Evolutionary conservation across 495 filamentous ascomycete genomes (phyloP), one percentile per base, ranked within the genome.

Genomic region (Penicillium parvum): DNA sequence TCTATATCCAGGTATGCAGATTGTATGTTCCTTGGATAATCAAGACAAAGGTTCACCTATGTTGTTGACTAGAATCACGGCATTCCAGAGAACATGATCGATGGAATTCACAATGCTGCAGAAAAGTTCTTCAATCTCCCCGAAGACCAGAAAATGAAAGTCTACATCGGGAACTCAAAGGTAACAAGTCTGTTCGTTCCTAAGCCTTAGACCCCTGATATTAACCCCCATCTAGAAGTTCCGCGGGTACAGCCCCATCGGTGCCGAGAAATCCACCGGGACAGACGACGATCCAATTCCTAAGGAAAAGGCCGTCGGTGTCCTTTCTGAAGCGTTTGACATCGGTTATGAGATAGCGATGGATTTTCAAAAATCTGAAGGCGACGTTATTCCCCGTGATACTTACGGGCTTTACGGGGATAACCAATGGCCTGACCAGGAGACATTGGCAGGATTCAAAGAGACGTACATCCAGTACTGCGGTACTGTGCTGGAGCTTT

Each of bases 101-200:
- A 60, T 12, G 41, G 52, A 3, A 49, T 77, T 4, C 65, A 77
- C 19, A 32, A 55, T 17, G 59, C 62, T 5, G 68, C 69, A 10
- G 58, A 65, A 37, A 47, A 43, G 0, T 70, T 82, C 40, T 81
- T 79, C 46, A 52, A 50, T 3, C 64, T 77, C 0, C 62, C 72
- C 0, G 50, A 73, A 1, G 68, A 73, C 19, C 63, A 71, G 36
- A 79, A 79, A 46, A 57, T 66, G 49, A 64, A 66, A 15, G 49
- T 65, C 25, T 64, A 65, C 26, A 54, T 66, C 7, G 64, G 57
- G 14, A 65, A 67, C 6, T 64, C 64, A 0, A 48, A 63, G 20
- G 67, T 67, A 43, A 16, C 0, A 35, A 43, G n/a, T 18, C 39
- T 45, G 12, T 35, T 48, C 0, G 43, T 41, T 16, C 37, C 33